Conservation (phyloP, 345 rosid species). For the Populus alba region DNA sequence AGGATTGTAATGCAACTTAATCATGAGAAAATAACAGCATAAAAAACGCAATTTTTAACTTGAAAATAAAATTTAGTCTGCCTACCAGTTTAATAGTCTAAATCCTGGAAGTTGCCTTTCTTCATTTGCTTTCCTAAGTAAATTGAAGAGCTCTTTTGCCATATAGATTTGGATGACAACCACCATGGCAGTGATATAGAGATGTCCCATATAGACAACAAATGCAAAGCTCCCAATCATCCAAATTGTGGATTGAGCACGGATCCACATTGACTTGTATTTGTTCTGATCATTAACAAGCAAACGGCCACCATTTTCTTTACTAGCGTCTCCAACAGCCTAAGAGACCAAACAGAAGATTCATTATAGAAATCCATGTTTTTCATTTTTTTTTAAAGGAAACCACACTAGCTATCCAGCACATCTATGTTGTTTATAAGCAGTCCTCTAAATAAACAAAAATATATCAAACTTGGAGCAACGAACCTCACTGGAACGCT, state of each 20-base stretch:
- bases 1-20: neutral
- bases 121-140: constrained; percentile 81
- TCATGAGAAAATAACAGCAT: neutral
- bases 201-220: constrained; percentile 93
- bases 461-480: neutral
- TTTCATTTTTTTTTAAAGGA: neutral
- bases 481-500: constrained; percentile 68
- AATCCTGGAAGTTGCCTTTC: constrained; percentile 82
- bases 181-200: constrained; percentile 92
- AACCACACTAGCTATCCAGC: neutral
- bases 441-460: neutral
- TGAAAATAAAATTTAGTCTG: neutral
- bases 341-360: constrained; percentile 18
- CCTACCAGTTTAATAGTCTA: constrained; percentile 81
- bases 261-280: constrained; percentile 74
- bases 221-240: constrained; percentile 86
- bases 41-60: neutral
- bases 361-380: neutral
- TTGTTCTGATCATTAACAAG: constrained; percentile 72
- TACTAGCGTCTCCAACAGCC: constrained; percentile 55
- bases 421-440: neutral
- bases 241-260: constrained; percentile 78
- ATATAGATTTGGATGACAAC: constrained; percentile 89
- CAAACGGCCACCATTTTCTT: constrained; percentile 55
- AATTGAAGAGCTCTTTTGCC: constrained; percentile 87